These are phyloP conservation scores for Ophiorrhiza pumila DNA, from an alignment of 257 asterid genomes.

Conservation along the genomic window DNA sequence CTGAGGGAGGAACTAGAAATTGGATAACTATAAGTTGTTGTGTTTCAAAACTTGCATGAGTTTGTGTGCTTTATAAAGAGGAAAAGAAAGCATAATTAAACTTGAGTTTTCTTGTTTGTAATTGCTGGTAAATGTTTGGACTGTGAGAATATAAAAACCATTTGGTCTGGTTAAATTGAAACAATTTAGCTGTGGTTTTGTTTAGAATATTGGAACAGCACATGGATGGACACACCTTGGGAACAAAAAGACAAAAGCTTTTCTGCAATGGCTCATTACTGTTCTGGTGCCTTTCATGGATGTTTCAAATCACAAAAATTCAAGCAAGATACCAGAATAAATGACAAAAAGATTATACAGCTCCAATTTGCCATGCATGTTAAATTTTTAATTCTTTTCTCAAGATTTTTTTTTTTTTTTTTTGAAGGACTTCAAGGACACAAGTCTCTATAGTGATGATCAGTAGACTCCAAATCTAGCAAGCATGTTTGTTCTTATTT, in stretches of 20 bases:
- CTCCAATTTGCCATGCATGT: constrained; percentile 9
- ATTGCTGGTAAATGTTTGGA: constrained; percentile 28
- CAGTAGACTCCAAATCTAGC: constrained; percentile 7
- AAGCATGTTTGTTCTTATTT: not conserved
- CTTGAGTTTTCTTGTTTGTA: constrained; percentile 8
- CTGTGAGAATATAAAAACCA: constrained; percentile 44
- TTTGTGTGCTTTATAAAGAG: constrained; percentile 37
- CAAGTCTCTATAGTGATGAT: not conserved
- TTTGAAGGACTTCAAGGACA: constrained; percentile 17
- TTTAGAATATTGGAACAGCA: constrained; percentile 42
- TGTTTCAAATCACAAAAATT: constrained; percentile 6
- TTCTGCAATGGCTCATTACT: constrained; percentile 17
- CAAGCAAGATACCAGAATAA: not conserved
- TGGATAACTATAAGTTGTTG: constrained; percentile 9
- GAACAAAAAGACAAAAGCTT: constrained; percentile 48
- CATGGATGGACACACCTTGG: constrained; percentile 58
- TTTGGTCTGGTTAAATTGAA: constrained; percentile 56
- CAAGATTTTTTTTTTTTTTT: too few species aligned
- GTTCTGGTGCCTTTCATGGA: constrained; percentile 6
- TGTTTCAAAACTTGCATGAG: constrained; percentile 22
- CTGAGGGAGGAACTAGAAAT: constrained; percentile 4
- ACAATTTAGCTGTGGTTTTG: constrained; percentile 39
- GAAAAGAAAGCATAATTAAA: constrained; percentile 11
- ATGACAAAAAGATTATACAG: constrained; percentile 7
- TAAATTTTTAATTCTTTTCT: constrained; percentile 6